Percentiles rank a stretch among this genome's conserved stretches.
Evolutionary conservation across 345 rosid species (phyloP).

Genomic region (Euclidium syriacum): DNA sequence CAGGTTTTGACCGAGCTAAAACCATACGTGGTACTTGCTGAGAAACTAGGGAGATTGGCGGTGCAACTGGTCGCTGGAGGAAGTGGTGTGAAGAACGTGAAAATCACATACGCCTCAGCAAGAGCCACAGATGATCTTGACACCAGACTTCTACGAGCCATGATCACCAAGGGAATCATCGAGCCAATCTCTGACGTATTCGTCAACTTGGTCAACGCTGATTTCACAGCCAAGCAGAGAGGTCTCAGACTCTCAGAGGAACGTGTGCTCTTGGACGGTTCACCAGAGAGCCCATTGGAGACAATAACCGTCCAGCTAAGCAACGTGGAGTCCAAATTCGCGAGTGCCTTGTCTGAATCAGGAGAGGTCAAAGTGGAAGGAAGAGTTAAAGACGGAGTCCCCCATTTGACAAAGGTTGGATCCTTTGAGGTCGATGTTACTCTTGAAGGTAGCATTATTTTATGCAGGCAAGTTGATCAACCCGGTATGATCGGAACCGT

Average conservation of each 20-base stretch:
- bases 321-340: slow-evolving; percentile 77
- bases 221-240: slow-evolving; percentile 85
- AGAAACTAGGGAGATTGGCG: slow-evolving; percentile 80
- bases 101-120: slow-evolving; percentile 70
- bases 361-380: slow-evolving; percentile 87
- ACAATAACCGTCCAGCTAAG: slow-evolving; percentile 66
- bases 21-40: slow-evolving; percentile 69
- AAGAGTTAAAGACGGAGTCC: slow-evolving; percentile 75
- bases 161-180: slow-evolving; percentile 80
- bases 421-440: slow-evolving; percentile 81
- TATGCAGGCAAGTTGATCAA: slow-evolving; percentile 90
- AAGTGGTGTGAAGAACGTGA: slow-evolving; percentile 73
- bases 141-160: slow-evolving; percentile 89
- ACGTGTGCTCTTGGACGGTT: slow-evolving; percentile 60
- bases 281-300: slow-evolving; percentile 75
- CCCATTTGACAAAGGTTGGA: slow-evolving; percentile 80
- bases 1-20: slow-evolving; percentile 85
- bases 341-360: slow-evolving; percentile 69
- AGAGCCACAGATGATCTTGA: slow-evolving; percentile 86
- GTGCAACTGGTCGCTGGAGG: slow-evolving; percentile 86
- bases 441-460: slow-evolving; percentile 75
- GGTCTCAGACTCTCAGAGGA: slow-evolving; percentile 81
- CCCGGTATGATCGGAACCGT: slow-evolving; percentile 87
- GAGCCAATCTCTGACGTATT: slow-evolving; percentile 82
- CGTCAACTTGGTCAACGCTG: slow-evolving; percentile 86